phyloP scores from a whole-genome alignment of 1,284 basidiomycete genomes.

The Ustilago sp. region DNA sequence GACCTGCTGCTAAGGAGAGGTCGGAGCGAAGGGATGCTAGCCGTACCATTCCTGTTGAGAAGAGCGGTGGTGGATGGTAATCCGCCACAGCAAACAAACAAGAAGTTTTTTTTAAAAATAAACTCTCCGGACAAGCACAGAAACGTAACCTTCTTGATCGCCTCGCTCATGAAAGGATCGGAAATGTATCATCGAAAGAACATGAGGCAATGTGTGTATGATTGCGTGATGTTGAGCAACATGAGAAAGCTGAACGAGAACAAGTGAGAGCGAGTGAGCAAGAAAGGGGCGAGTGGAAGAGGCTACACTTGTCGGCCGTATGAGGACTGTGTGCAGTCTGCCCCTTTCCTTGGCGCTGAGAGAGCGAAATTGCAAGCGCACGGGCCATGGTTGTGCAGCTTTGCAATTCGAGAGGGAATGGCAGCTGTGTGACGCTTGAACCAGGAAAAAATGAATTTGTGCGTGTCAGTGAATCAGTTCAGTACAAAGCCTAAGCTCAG shows the following conservation, averaged over 20 bases:
- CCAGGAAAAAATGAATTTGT: neutral
- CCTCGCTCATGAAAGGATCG: neutral
- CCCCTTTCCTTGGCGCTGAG: conserved; percentile 2
- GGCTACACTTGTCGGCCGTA: conserved; percentile 20
- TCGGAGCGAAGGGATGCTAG: conserved; percentile 54
- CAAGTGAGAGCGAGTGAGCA: neutral
- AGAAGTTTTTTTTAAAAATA: neutral
- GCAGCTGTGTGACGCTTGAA: conserved; percentile 4
- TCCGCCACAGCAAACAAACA: neutral
- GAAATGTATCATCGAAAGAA: neutral
- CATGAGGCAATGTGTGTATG: neutral
- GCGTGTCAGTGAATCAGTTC: conserved; percentile 7
- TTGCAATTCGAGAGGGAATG: neutral
- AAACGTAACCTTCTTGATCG: neutral
- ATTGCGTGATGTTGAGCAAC: neutral
- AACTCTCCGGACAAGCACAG: neutral
- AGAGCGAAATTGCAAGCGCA: conserved; percentile 9
- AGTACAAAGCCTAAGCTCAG: conserved; percentile 8
- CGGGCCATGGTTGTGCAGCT: neutral
- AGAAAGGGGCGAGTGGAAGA: neutral
- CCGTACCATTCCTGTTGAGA: conserved; percentile 62
- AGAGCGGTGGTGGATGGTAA: conserved; percentile 64
- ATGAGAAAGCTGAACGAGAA: neutral
- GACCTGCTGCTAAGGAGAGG: conserved; percentile 56
- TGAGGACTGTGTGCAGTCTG: neutral